Base-by-base conservation (phyloP, 805 yeast species). In the Teunomyces barrocoloradensis region DNA sequence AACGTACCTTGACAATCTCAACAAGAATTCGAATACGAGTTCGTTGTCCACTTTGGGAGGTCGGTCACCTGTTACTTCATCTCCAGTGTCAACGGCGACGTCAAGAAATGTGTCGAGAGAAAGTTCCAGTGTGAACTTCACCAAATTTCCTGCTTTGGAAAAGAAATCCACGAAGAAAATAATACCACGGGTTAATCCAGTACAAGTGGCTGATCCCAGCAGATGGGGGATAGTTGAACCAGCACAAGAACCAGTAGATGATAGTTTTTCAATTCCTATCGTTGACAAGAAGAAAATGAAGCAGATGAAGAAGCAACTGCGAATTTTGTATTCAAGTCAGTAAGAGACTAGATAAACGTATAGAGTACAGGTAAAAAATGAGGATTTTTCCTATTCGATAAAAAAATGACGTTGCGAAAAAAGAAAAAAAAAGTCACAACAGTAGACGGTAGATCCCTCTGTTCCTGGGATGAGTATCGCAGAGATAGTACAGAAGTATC, bases 171-270 rank as follows among this genome's bases (percentile, higher is more conserved):
- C 52, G 2, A 68, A 66, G 49, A 65, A 57, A 47, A 54, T 51
- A 6, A 72, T 79, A 45, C 88, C 90, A 2, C 73, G 86, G 35
- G 87, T 85, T 3, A 81, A 80, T 42, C 81, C 83, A 6, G 63
- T 74, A 2, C 46, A 48, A 12, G 40, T 50, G 17, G 46, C 50
- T 3, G 56, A 53, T 42, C 54, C 56, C 2, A 49, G 49, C 34
- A 51, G 54, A 9, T 72, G 76, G 77, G 67, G 68, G 3, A 23
- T 34, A 12, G 33, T 28, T 12, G 44, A 41, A n/a, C 43, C 43
- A 4, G 12, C 21, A 17, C 33, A 11, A 12, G 34, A 40, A 23
- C 6, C 11, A n/a, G 44, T 15, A 12, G 49, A 47, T 20, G 36
- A 23, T 23, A 41, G 13, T 13, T 23, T 47, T 17, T 37, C 41